Base-by-base conservation (phyloP, 768 basidiomycete species). In the Cubamyces sp. region DNA sequence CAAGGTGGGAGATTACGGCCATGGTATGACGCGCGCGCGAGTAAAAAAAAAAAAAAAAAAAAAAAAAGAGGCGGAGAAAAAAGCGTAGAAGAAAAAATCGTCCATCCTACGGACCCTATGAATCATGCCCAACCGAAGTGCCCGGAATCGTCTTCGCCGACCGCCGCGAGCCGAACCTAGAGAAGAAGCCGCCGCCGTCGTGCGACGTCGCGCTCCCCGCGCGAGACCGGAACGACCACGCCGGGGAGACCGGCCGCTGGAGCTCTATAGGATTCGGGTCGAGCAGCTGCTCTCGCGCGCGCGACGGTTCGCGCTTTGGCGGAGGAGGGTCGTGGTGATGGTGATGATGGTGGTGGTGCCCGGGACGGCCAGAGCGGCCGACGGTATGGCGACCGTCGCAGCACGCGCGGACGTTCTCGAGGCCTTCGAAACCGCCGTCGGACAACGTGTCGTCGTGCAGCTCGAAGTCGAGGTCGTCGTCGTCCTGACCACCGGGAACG, bases 341-440 rank as follows among this genome's bases (percentile, higher is more conserved):
- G 50, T 86, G 84, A 40, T 87, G 84, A 26, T 85, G 86, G 48
- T 87, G 87, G 55, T 87, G 87, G 55, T 85, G 84, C 51, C 84
- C 81, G 42, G 77, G 76, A 16, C 82, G 80, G 30, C 79, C 82
- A 40, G 80, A 77, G 61, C 82, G 83, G 0, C 92, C 91, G 18
- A 95, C 91, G 1, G 92, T 94, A 74, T 95, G 93, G 54, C 85
- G 81, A 19, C 92, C 92, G 72, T 93, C 91, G 68, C 92, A 94
- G 72, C 92, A 94, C 1, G 91, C 94, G 23, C 96, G 84, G 21
- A 98, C 95, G 69, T 98, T 98, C 78, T 98, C 96, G 57, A 98
- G 74, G 0, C 94, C 95, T 69, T 98, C 96, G 71, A 85, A 98
- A 5, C 86, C 92, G 34, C 87, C 87, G 66, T 92, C 91, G 14